These are phyloP conservation scores for Candida taoyuanica DNA, from an alignment of 805 yeast species.

Conservation along the genomic window DNA sequence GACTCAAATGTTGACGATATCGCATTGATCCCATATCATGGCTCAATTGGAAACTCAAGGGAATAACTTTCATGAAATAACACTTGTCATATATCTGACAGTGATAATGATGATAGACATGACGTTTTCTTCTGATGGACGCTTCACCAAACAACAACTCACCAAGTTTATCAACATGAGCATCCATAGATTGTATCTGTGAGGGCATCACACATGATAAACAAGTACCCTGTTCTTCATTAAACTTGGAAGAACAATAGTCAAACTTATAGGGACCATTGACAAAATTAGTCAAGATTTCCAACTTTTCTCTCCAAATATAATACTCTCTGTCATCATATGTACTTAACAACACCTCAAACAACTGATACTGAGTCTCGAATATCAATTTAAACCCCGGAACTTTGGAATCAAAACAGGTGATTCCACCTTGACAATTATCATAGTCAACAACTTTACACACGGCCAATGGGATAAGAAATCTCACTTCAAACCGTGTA, in stretches of 20 bases:
- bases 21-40: no score
- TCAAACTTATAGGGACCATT: slow-evolving; percentile 33
- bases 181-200: slow-evolving; percentile 19
- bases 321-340: slow-evolving; percentile 31
- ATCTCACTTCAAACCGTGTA: slow-evolving; percentile 32
- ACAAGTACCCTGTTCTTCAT: slow-evolving; percentile 21
- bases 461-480: slow-evolving; percentile 45
- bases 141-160: no score
- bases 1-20: no score
- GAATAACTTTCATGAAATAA: slow-evolving; percentile 25
- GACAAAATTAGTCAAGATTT: slow-evolving; percentile 26
- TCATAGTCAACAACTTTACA: slow-evolving; percentile 29
- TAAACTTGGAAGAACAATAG: slow-evolving; percentile 22
- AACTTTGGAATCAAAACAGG: slow-evolving; percentile 29
- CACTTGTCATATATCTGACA: slow-evolving; percentile 17
- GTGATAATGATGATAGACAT: slow-evolving; percentile 3
- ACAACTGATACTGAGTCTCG: slow-evolving; percentile 37
- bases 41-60: slow-evolving; percentile 17
- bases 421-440: slow-evolving; percentile 24
- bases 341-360: slow-evolving; percentile 41
- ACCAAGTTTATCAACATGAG: slow-evolving; percentile 20
- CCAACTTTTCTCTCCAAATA: slow-evolving; percentile 38
- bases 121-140: no score
- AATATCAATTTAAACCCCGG: slow-evolving; percentile 42
- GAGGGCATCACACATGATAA: slow-evolving; percentile 22